Evolutionary conservation across 768 basidiomycete species (phyloP).

Genomic region (Leccinellum luteum): DNA sequence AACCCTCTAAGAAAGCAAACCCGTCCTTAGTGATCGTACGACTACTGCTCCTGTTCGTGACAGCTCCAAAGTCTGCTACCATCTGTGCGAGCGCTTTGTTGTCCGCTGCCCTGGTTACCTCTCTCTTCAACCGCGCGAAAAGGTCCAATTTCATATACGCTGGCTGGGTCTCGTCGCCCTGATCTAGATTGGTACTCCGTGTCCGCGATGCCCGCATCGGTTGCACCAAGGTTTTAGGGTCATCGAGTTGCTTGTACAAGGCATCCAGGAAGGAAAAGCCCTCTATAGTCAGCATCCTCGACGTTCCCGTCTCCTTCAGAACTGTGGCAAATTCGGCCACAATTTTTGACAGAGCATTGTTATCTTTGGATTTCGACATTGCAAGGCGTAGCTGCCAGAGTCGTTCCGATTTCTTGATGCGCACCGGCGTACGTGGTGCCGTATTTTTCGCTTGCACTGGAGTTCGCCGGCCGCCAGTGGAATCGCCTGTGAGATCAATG

Average conservation of each 20-base stretch:
- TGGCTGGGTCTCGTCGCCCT: slow-evolving; percentile 40
- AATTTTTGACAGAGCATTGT: slow-evolving; percentile 48
- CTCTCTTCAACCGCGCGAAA: slow-evolving; percentile 53
- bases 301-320: slow-evolving; percentile 59
- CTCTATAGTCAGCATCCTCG: slow-evolving; percentile 65
- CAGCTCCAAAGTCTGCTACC: slow-evolving; percentile 67
- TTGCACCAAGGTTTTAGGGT: slow-evolving; percentile 56
- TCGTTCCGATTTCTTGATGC: slow-evolving; percentile 43
- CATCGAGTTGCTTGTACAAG: slow-evolving; percentile 66
- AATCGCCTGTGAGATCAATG: slow-evolving; percentile 45
- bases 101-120: slow-evolving; percentile 48
- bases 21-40: slow-evolving; percentile 79
- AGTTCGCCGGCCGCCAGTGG: slow-evolving; percentile 32
- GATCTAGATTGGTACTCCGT: slow-evolving; percentile 41
- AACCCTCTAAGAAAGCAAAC: slow-evolving; percentile 62
- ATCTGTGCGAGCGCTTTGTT: slow-evolving; percentile 61
- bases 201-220: slow-evolving; percentile 49
- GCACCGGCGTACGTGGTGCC: slow-evolving; percentile 31
- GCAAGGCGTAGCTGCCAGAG: slow-evolving; percentile 47
- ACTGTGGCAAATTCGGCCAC: slow-evolving; percentile 62
- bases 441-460: slow-evolving; percentile 16
- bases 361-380: slow-evolving; percentile 49
- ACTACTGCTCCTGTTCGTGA: slow-evolving; percentile 66
- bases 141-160: slow-evolving; percentile 57
- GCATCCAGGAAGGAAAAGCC: slow-evolving; percentile 69